Evolutionary conservation across 106 monocot species (phyloP).

Genomic region (Dendrobium huoshanense): DNA sequence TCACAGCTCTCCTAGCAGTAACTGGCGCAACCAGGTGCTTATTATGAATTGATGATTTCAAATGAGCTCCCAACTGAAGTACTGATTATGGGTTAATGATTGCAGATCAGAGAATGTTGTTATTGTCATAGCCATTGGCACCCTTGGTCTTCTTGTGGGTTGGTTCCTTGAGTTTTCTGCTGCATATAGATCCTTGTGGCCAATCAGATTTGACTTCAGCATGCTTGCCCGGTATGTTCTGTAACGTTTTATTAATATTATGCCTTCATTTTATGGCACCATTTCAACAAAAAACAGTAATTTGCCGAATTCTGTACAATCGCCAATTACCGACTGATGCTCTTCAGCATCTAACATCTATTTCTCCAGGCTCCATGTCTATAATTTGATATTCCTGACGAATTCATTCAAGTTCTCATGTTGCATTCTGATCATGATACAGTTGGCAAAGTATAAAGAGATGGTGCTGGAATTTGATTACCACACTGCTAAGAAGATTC

Average conservation of each 20-base stretch:
- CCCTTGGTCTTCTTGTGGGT: conserved; percentile 65
- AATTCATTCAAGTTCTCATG: background rate
- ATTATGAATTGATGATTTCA: background rate
- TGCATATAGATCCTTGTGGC: conserved; percentile 26
- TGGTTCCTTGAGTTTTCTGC: conserved; percentile 77
- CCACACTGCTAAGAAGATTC: conserved; percentile 48
- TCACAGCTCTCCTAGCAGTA: conserved; percentile 83
- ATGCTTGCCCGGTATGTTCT: conserved; percentile 34
- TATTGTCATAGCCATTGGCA: conserved; percentile 77
- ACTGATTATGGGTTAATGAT: background rate
- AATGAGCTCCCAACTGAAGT: background rate
- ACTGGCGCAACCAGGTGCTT: conserved; percentile 74
- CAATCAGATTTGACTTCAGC: conserved; percentile 21
- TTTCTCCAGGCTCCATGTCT: background rate
- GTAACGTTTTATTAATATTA: background rate
- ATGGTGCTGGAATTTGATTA: conserved; percentile 45
- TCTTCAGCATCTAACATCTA: too few species aligned
- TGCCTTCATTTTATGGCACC: background rate
- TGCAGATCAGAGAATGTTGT: conserved; percentile 71
- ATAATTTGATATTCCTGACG: background rate
- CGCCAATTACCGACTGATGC: too few species aligned
- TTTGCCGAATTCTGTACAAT: background rate
- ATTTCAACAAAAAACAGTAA: background rate
- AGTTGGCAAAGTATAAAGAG: conserved; percentile 55
- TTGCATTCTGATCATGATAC: background rate